Evolutionary conservation across 352 stramenopile species (phyloP).

Genomic region (Peronospora belbahrii): DNA sequence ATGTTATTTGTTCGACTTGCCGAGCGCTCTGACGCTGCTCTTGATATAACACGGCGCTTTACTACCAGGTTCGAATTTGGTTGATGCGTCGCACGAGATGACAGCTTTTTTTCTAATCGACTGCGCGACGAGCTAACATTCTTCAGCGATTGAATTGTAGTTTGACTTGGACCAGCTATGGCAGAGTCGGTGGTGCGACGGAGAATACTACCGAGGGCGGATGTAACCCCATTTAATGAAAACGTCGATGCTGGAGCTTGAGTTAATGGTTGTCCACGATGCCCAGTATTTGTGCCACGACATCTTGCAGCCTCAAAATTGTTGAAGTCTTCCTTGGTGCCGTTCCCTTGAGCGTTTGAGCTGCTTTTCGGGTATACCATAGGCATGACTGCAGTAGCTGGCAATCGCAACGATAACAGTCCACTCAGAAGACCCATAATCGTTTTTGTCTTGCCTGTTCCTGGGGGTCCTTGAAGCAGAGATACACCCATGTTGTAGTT

Average conservation of each 20-base stretch:
- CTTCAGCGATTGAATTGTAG: slow-evolving; percentile 62
- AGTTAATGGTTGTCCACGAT: slow-evolving; percentile 6
- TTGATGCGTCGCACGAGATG: slow-evolving; percentile 15
- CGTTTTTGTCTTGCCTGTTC: slow-evolving; percentile 93
- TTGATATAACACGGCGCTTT: slow-evolving; percentile 42
- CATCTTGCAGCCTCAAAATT: slow-evolving; percentile 45
- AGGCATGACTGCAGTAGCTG: slow-evolving; percentile 37
- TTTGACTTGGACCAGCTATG: slow-evolving; percentile 25
- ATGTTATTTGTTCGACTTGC: slow-evolving; percentile 50
- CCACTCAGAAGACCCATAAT: slow-evolving; percentile 82
- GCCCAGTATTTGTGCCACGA: slow-evolving; percentile 14
- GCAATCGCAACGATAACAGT: slow-evolving; percentile 55
- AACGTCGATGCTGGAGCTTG: slow-evolving; percentile 27
- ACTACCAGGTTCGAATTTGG: slow-evolving; percentile 32
- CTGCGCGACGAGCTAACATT: slow-evolving; percentile 42
- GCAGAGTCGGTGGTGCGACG: slow-evolving; percentile 31
- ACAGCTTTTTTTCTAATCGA: slow-evolving; percentile 64
- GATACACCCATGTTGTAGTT: slow-evolving; percentile 82
- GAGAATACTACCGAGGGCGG: slow-evolving; percentile 51
- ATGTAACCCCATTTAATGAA: slow-evolving; percentile 43
- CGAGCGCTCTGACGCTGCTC: slow-evolving; percentile 18
- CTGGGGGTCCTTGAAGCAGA: slow-evolving; percentile 92
- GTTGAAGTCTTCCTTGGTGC: slow-evolving; percentile 27
- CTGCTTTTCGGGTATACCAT: slow-evolving; percentile 15
- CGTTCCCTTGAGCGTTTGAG: slow-evolving; percentile 9